Evolutionary conservation across 2,329 filamentous ascomycete species (phyloP).

Genomic region (Macrophomina pseudophaseolina): DNA sequence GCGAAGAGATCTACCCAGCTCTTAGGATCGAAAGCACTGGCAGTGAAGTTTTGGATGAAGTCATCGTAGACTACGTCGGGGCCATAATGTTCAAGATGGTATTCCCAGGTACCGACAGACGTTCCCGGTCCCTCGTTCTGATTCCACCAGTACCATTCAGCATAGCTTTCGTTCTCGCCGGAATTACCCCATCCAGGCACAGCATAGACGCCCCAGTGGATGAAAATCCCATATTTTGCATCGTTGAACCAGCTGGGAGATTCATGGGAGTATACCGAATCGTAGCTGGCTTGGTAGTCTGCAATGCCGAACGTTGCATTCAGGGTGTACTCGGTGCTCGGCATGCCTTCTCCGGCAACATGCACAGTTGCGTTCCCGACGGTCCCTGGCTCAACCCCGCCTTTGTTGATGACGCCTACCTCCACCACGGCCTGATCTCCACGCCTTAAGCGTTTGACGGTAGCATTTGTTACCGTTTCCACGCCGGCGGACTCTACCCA

Average conservation of each 20-base stretch:
- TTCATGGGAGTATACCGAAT: slow-evolving; percentile 44
- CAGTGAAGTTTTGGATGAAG: slow-evolving; percentile 60
- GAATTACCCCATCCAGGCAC: slow-evolving; percentile 62
- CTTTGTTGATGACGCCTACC: slow-evolving; percentile 42
- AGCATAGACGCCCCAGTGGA: slow-evolving; percentile 64
- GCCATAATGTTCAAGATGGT: slow-evolving; percentile 58
- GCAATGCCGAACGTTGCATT: slow-evolving; percentile 29
- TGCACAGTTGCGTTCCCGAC: slow-evolving; percentile 26
- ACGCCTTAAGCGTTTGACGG: slow-evolving; percentile 48
- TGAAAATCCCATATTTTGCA: slow-evolving; percentile 65
- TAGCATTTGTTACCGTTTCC: slow-evolving; percentile 40
- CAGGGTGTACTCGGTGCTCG: slow-evolving; percentile 18
- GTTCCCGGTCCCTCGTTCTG: slow-evolving; percentile 49
- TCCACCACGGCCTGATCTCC: slow-evolving; percentile 47
- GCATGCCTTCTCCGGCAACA: slow-evolving; percentile 5
- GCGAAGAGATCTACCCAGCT: slow-evolving; percentile 61
- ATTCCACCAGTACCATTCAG: slow-evolving; percentile 52
- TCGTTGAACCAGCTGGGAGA: slow-evolving; percentile 60
- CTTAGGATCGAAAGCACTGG: slow-evolving; percentile 55
- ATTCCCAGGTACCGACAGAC: slow-evolving; percentile 53
- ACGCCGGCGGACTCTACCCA: slow-evolving; percentile 38
- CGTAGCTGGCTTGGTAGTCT: slow-evolving; percentile 28
- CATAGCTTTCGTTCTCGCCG: slow-evolving; percentile 45
- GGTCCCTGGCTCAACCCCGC: slow-evolving; percentile 29
- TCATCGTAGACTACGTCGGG: slow-evolving; percentile 61